Conservation (phyloP, 2,329 filamentous ascomycete species). For the Delphinella strobiligena region DNA sequence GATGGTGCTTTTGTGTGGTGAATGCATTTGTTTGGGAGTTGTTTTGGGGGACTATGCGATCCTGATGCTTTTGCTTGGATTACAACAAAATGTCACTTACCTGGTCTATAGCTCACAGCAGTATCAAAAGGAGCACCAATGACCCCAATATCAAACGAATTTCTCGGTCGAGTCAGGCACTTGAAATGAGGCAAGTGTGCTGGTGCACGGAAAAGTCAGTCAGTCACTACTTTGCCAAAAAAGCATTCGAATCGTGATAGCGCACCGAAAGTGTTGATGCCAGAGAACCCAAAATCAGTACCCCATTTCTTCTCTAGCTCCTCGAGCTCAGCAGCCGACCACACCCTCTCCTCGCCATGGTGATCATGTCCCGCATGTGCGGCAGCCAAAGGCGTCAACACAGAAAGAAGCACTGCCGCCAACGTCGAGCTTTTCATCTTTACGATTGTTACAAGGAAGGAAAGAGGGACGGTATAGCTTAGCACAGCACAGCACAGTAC, state of each 20-base stretch:
- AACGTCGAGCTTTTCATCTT: neutral
- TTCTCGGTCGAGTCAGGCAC: slow-evolving; percentile 35
- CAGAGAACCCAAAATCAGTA: slow-evolving; percentile 16
- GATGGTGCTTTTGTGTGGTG: neutral
- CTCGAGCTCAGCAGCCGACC: slow-evolving; percentile 7
- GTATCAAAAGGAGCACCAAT: slow-evolving; percentile 40
- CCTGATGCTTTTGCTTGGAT: neutral
- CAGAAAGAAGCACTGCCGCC: neutral
- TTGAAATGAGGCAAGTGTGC: slow-evolving; percentile 36
- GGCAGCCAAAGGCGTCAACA: neutral
- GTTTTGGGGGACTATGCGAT: neutral
- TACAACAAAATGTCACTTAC: slow-evolving; percentile 12
- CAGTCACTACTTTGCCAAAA: slow-evolving; percentile 17
- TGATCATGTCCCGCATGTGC: slow-evolving; percentile 7
- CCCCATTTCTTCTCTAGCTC: slow-evolving; percentile 13
- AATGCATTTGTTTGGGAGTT: neutral
- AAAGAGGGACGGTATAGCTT: no score
- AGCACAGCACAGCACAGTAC: no score
- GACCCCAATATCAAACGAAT: slow-evolving; percentile 32
- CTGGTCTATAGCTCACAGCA: slow-evolving; percentile 33
- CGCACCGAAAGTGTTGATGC: slow-evolving; percentile 30
- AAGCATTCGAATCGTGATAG: slow-evolving; percentile 62
- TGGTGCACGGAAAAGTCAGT: neutral
- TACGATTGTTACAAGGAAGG: neutral
- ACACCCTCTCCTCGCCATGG: slow-evolving; percentile 6